Percentiles rank a stretch among this genome's conserved stretches.
phyloP scores from a whole-genome alignment of 306 rosid species.

The Coriaria nepalensis region DNA sequence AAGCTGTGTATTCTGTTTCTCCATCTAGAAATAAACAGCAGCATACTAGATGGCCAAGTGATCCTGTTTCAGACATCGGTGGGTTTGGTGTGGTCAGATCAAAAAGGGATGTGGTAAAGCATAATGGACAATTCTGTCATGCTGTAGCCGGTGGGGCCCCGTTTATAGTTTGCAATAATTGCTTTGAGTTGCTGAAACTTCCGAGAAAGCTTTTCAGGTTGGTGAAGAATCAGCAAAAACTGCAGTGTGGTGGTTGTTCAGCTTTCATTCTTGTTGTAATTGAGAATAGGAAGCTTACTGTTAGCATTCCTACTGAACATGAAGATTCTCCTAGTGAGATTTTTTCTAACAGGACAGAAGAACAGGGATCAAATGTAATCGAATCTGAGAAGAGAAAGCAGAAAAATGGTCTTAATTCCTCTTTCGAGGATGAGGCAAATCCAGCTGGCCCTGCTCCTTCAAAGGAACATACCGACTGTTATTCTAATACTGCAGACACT shows the following conservation, averaged over 20 bases:
- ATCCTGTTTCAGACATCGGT: constrained; percentile 17
- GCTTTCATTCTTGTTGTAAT: constrained; percentile 20
- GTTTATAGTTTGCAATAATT: constrained; percentile 28
- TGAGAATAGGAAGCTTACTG: constrained; percentile 25
- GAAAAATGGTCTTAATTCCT: constrained; percentile 10
- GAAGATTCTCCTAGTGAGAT: constrained; percentile 7
- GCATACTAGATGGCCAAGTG: constrained; percentile 17
- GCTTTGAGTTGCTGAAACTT: constrained; percentile 35
- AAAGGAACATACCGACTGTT: constrained; percentile 15
- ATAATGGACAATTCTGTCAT: constrained; percentile 8
- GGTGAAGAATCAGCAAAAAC: constrained; percentile 15
- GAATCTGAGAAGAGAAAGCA: constrained; percentile 11
- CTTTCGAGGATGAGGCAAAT: constrained; percentile 15
- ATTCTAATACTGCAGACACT: constrained; percentile 10
- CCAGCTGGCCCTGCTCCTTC: constrained; percentile 9
- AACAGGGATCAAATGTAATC: constrained; percentile 8
- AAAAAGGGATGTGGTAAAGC: constrained; percentile 10
- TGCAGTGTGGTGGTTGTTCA: constrained; percentile 42
- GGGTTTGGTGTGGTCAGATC: constrained; percentile 10
- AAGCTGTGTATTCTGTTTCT: constrained; percentile 4
- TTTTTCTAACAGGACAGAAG: constrained; percentile 9
- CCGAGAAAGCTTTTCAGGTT: constrained; percentile 21
- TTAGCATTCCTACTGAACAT: constrained; percentile 15
- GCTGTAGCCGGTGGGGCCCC: constrained; percentile 39
- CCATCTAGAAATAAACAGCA: constrained; percentile 8